phyloP scores from a whole-genome alignment of 1,284 basidiomycete species.

The Porogramme epimiltina region DNA sequence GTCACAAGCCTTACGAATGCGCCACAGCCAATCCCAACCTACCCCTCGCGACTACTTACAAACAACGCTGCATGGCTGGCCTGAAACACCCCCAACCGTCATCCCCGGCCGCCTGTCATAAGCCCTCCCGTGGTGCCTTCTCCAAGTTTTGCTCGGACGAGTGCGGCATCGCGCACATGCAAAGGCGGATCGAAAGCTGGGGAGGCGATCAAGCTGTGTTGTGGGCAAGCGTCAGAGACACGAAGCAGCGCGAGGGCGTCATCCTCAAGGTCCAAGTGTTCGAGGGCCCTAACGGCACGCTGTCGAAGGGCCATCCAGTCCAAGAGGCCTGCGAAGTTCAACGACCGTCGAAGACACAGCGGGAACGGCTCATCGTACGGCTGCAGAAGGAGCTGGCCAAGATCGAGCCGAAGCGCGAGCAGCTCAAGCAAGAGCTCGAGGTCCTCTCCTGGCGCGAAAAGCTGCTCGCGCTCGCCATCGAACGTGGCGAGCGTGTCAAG shows the following conservation, averaged over 20 bases:
- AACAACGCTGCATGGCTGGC: constrained; percentile 69
- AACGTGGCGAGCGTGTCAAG: constrained; percentile 56
- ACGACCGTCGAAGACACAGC: constrained; percentile 35
- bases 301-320: constrained; percentile 28
- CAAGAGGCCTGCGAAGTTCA: constrained; percentile 25
- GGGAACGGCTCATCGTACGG: constrained; percentile 53
- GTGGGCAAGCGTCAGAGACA: constrained; percentile 72
- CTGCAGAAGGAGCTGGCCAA: constrained; percentile 53
- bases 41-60: constrained; percentile 75
- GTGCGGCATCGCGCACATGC: constrained; percentile 73
- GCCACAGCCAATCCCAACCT: constrained; percentile 61
- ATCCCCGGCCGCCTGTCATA: constrained; percentile 70
- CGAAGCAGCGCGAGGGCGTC: constrained; percentile 68
- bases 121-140: constrained; percentile 73
- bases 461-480: constrained; percentile 63
- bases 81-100: constrained; percentile 59
- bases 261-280: constrained; percentile 41
- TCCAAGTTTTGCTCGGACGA: constrained; percentile 87
- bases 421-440: constrained; percentile 67
- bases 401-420: constrained; percentile 59
- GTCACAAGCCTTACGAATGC: background rate
- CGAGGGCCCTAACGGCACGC: constrained; percentile 3
- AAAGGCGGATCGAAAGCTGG: constrained; percentile 60
- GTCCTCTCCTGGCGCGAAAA: constrained; percentile 66
- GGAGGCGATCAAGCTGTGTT: constrained; percentile 62